phyloP scores from a whole-genome alignment of 2,329 filamentous ascomycete genomes.

The Colletotrichum lentis region DNA sequence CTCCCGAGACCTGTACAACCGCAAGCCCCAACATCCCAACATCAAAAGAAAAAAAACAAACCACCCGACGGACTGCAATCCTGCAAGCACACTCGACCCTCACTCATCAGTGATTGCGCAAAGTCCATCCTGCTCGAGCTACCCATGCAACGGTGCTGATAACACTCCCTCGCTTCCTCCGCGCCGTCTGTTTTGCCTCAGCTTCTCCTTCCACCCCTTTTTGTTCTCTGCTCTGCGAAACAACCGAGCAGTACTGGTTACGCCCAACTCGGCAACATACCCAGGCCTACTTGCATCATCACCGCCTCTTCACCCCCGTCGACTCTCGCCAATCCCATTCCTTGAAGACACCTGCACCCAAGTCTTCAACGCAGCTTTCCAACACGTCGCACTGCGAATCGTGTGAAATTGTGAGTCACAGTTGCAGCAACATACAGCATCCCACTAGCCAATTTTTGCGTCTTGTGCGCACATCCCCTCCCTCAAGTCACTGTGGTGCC shows the following conservation, averaged over 20 bases:
- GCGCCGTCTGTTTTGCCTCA: conserved; percentile 41
- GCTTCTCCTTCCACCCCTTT: conserved; percentile 30
- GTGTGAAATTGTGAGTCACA: conserved; percentile 39
- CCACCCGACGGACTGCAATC: background rate
- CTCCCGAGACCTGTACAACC: conserved; percentile 40
- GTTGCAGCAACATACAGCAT: conserved; percentile 33
- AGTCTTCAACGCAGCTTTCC: conserved; percentile 26
- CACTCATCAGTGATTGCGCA: conserved; percentile 24
- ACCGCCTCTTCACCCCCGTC: conserved; percentile 39
- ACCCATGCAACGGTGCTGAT: conserved; percentile 39
- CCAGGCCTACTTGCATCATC: conserved; percentile 40
- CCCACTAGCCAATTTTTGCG: conserved; percentile 33
- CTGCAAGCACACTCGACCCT: conserved; percentile 17
- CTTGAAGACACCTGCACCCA: conserved; percentile 19
- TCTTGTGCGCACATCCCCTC: conserved; percentile 23
- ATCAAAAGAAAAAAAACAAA: conserved; percentile 5
- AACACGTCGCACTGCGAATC: conserved; percentile 38
- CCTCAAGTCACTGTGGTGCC: conserved; percentile 3
- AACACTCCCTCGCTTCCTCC: conserved; percentile 41
- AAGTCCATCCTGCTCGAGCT: conserved; percentile 25
- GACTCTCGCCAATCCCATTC: conserved; percentile 34
- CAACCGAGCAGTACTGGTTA: conserved; percentile 48
- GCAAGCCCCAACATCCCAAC: conserved; percentile 19
- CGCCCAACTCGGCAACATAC: conserved; percentile 47
- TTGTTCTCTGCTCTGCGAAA: conserved; percentile 43